Percentiles rank a stretch among this genome's conserved stretches.
These are phyloP conservation scores for Mycena crocata DNA, from an alignment of 768 basidiomycete genomes.

Conservation along the genomic window DNA sequence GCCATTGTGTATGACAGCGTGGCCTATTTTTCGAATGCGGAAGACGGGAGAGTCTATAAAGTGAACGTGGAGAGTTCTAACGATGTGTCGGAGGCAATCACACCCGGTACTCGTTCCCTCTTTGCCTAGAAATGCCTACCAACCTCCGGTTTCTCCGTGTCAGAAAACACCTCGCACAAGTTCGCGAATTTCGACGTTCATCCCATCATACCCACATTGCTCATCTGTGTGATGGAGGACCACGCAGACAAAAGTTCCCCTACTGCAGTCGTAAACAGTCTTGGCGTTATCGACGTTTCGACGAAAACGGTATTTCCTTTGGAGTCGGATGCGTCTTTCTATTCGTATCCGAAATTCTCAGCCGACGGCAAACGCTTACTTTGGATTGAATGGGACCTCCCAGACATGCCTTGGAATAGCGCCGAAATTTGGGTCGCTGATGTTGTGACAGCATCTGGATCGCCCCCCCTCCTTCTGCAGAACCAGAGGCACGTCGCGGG, in stretches of 20 bases:
- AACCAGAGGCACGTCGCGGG: conserved; percentile 63
- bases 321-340: conserved; percentile 76
- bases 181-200: conserved; percentile 74
- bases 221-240: conserved; percentile 77
- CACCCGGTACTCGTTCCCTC: conserved; percentile 63
- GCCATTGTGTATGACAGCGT: conserved; percentile 58
- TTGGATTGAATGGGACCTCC: conserved; percentile 71
- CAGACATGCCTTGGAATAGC: conserved; percentile 76
- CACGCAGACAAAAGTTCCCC: conserved; percentile 66
- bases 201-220: conserved; percentile 61
- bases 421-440: conserved; percentile 65
- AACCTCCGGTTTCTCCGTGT: conserved; percentile 1
- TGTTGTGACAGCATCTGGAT: conserved; percentile 41
- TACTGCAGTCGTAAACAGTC: conserved; percentile 63
- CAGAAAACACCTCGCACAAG: conserved; percentile 63
- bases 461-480: conserved; percentile 43
- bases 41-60: conserved; percentile 62
- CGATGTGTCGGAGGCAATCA: conserved; percentile 59
- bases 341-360: conserved; percentile 65
- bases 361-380: conserved; percentile 62
- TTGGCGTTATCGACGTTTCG: conserved; percentile 65
- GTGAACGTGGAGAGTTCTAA: conserved; percentile 34
- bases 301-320: conserved; percentile 59
- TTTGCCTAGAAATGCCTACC: conserved; percentile 17
- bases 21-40: conserved; percentile 65